Evolutionary conservation across 352 stramenopile species (phyloP).

Genomic region (Pythium aquatile): DNA sequence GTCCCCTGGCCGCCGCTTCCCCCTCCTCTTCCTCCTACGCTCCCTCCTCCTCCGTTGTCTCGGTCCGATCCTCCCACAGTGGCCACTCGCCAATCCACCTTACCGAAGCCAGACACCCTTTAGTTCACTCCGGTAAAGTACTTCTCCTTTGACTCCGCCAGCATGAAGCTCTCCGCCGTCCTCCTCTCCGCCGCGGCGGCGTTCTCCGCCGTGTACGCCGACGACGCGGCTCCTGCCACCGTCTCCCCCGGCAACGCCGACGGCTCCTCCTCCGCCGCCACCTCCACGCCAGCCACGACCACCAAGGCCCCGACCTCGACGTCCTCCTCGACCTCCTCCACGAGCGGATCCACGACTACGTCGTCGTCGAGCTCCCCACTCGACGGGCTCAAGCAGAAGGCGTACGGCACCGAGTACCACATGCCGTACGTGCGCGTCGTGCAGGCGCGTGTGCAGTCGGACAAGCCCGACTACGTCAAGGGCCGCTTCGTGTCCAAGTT

Average conservation of each 20-base stretch:
- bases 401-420: conserved; percentile 45
- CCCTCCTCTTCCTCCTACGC: not conserved
- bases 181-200: conserved; percentile 21
- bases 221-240: conserved; percentile 10
- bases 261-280: conserved; percentile 5
- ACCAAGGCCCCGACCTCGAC: conserved; percentile 16
- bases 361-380: conserved; percentile 23
- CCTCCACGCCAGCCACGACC: not conserved
- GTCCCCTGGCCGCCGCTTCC: not conserved
- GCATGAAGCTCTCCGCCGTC: conserved; percentile 32
- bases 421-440: conserved; percentile 60
- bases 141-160: conserved; percentile 5
- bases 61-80: not conserved
- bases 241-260: conserved; percentile 4
- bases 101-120: conserved; percentile 16
- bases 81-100: conserved; percentile 34
- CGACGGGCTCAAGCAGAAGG: conserved; percentile 36
- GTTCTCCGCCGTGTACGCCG: conserved; percentile 10
- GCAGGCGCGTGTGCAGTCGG: conserved; percentile 71
- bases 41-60: not conserved
- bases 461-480: conserved; percentile 56
- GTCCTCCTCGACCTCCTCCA: conserved; percentile 5
- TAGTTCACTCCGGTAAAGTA: conserved; percentile 28
- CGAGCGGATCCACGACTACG: conserved; percentile 2
- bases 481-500: conserved; percentile 63